These are phyloP conservation scores for Russula emetica DNA, from an alignment of 768 basidiomycete species.

Conservation along the genomic window DNA sequence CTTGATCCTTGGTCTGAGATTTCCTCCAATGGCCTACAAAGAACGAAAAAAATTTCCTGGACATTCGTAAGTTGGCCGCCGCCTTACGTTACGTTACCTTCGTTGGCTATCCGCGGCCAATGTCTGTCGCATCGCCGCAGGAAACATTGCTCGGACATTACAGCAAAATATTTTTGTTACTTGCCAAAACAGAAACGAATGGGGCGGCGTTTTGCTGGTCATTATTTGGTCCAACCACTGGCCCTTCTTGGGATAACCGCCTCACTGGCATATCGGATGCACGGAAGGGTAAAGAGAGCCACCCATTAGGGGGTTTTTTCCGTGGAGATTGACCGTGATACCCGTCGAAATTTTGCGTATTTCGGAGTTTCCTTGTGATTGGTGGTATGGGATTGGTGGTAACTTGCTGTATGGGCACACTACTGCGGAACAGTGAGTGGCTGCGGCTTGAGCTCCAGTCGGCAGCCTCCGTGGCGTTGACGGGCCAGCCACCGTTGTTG, in stretches of 20 bases:
- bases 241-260: neutral
- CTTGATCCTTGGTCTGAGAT: neutral
- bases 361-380: neutral
- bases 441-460: neutral
- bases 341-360: neutral
- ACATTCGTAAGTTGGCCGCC: neutral
- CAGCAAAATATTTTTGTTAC: neutral
- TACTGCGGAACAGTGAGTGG: neutral
- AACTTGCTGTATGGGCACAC: too few relatives aligned
- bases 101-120: neutral
- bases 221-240: neutral
- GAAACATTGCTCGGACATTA: neutral
- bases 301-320: neutral
- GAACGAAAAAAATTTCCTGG: neutral
- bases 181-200: neutral
- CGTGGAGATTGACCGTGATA: neutral
- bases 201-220: neutral
- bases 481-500: neutral
- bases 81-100: constrained; percentile 9
- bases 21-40: neutral
- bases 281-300: neutral
- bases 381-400: too few relatives aligned
- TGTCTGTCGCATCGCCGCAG: neutral
- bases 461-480: constrained; percentile 9
- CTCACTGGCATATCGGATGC: neutral